These are phyloP conservation scores for Auricularia sp. DNA, from an alignment of 768 basidiomycete species.

Conservation along the genomic window DNA sequence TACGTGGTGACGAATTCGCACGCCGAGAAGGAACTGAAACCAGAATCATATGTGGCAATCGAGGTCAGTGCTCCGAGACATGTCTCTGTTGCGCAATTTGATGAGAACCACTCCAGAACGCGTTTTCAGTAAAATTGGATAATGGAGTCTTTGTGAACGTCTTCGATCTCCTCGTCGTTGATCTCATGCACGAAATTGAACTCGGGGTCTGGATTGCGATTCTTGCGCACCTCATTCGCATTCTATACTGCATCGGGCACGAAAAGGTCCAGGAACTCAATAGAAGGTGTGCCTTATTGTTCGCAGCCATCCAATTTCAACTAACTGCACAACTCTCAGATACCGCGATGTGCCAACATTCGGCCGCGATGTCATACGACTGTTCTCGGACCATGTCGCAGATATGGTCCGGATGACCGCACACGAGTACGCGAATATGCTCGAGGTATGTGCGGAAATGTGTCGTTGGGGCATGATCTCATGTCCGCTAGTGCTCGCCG, in stretches of 20 bases:
- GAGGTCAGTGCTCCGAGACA: too few species aligned
- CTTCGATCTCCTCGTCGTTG: conserved; percentile 20
- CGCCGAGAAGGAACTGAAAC: conserved; percentile 5
- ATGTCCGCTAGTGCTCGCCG: too few species aligned
- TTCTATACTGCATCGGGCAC: conserved; percentile 18
- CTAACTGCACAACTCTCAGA: not conserved
- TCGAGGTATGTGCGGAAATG: conserved; percentile 6
- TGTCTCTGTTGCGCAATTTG: too few species aligned
- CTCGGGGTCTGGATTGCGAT: conserved; percentile 29
- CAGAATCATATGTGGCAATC: not conserved
- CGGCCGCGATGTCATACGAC: conserved; percentile 5
- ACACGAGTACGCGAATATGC: conserved; percentile 4
- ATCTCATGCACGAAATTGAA: conserved; percentile 34
- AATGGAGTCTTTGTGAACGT: too few species aligned
- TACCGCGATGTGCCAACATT: conserved; percentile 3
- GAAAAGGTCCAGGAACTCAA: conserved; percentile 16
- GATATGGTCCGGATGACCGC: conserved; percentile 3
- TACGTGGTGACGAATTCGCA: conserved; percentile 9
- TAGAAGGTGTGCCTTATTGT: too few species aligned
- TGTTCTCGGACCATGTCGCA: conserved; percentile 1
- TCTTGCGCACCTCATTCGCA: conserved; percentile 26
- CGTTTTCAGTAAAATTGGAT: conserved; percentile 19
- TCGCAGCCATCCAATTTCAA: too few species aligned
- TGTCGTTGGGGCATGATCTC: too few species aligned
- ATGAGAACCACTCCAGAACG: too few species aligned